Percentiles rank a stretch among this genome's conserved stretches.
Evolutionary conservation across 2,329 filamentous ascomycete genomes (phyloP).

Genomic region (Ceratocystis cacaofunesta): DNA sequence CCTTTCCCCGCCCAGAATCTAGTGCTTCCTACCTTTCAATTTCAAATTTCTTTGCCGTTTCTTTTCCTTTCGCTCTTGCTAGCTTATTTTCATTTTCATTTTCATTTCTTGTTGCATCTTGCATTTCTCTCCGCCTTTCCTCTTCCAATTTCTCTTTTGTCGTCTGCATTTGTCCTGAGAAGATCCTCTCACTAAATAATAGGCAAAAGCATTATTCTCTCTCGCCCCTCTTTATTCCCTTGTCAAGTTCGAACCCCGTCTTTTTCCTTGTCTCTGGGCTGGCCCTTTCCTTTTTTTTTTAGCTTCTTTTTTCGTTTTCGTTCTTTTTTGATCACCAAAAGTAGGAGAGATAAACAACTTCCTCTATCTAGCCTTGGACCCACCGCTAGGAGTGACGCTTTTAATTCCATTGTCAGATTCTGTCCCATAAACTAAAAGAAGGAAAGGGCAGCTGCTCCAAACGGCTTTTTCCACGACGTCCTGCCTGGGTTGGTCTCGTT

Average conservation of each 20-base stretch:
- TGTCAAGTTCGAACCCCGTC: not conserved
- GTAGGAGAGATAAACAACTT: not conserved
- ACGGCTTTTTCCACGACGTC: not conserved
- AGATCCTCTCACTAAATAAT: not conserved
- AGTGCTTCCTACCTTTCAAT: not conserved
- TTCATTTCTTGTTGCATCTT: not conserved
- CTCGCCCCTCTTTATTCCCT: not conserved
- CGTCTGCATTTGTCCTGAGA: not conserved
- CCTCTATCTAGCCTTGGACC: not conserved
- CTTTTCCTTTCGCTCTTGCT: not conserved
- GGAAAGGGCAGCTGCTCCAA: not conserved
- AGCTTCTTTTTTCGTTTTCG: not conserved
- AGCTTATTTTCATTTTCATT: not conserved
- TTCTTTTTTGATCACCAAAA: not conserved
- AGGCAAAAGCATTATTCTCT: not conserved
- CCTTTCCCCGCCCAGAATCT: not conserved
- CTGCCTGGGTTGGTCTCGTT: not conserved
- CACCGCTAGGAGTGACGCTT: not conserved
- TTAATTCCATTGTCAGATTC: not conserved
- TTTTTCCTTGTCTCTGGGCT: not conserved
- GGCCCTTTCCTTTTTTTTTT: not conserved
- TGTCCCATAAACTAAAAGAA: not conserved
- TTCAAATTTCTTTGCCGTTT: not conserved
- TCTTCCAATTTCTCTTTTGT: not conserved
- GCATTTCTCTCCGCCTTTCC: not conserved